A percentile compares a stretch with the other conserved stretches of the same genome.
Conservation (phyloP, 2,329 filamentous ascomycete species). For the Tolypocladium inflatum region DNA sequence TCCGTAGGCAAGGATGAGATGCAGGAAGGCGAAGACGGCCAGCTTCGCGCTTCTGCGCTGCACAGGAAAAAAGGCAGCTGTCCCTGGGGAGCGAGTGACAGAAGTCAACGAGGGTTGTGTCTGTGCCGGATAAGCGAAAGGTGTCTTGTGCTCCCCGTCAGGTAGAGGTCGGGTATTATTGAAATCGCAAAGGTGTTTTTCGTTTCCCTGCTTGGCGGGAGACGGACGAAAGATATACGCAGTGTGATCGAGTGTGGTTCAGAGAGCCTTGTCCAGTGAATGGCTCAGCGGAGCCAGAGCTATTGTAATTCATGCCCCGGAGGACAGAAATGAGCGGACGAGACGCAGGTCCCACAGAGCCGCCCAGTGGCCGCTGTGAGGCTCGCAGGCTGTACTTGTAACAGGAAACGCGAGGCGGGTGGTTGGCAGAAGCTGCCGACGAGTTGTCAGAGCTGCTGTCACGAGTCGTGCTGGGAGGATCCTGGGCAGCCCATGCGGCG, state of each 20-base stretch:
- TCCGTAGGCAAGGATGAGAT: not conserved
- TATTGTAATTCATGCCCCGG: slow-evolving; percentile 18
- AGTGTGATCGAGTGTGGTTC: not conserved
- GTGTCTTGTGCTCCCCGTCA: not conserved
- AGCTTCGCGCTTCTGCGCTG: not conserved
- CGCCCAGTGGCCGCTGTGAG: not conserved
- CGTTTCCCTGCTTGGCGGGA: not conserved
- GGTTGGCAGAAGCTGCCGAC: slow-evolving; percentile 16
- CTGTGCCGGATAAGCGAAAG: not conserved
- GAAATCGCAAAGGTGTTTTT: not conserved
- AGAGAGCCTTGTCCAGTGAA: not conserved
- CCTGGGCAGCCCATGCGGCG: slow-evolving; percentile 27
- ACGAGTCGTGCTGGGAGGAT: slow-evolving; percentile 30
- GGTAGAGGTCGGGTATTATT: not conserved
- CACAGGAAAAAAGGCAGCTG: not conserved
- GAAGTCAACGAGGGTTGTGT: not conserved
- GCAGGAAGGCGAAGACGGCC: not conserved
- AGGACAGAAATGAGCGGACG: slow-evolving; percentile 13
- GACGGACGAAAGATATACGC: not conserved
- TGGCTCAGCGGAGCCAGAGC: slow-evolving; percentile 14
- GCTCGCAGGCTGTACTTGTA: slow-evolving; percentile 2
- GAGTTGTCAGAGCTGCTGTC: slow-evolving; percentile 26
- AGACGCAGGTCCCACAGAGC: slow-evolving; percentile 10
- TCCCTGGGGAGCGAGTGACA: not conserved
- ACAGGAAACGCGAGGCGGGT: slow-evolving; percentile 1